These are phyloP conservation scores for Talaromyces sp. DNA, from an alignment of 2,329 filamentous ascomycete genomes.

Conservation along the genomic window DNA sequence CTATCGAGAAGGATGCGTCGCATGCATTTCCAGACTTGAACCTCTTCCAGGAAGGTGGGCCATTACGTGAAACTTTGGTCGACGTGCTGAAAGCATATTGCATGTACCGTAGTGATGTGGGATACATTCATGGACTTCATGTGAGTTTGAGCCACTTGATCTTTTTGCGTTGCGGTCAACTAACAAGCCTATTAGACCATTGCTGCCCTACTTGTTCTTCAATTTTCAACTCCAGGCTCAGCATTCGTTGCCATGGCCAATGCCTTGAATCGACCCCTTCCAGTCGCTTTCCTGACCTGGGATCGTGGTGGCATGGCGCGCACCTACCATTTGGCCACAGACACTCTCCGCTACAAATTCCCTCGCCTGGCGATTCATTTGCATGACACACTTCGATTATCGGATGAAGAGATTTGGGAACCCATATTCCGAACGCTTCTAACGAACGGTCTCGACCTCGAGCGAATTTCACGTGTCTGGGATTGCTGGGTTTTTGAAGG, in stretches of 20 bases:
- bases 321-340: conserved; percentile 58
- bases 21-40: conserved; percentile 61
- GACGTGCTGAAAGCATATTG: conserved; percentile 65
- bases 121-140: conserved; percentile 62
- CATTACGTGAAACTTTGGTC: conserved; percentile 58
- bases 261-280: conserved; percentile 62
- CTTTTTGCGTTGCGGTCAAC: neutral
- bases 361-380: conserved; percentile 59
- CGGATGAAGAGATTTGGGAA: conserved; percentile 52
- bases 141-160: neutral
- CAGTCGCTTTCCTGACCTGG: conserved; percentile 62
- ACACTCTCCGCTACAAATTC: conserved; percentile 61
- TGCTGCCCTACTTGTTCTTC: conserved; percentile 61
- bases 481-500: conserved; percentile 66
- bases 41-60: conserved; percentile 58
- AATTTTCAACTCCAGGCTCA: conserved; percentile 54
- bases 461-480: conserved; percentile 60
- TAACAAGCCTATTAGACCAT: conserved; percentile 42
- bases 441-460: conserved; percentile 54
- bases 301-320: conserved; percentile 59
- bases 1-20: conserved; percentile 57
- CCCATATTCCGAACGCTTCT: conserved; percentile 59
- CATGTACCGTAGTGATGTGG: conserved; percentile 65
- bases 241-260: conserved; percentile 64
- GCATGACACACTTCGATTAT: conserved; percentile 42